Conservation (phyloP, 2,329 filamentous ascomycete species). For the Penicillium capsulatum region DNA sequence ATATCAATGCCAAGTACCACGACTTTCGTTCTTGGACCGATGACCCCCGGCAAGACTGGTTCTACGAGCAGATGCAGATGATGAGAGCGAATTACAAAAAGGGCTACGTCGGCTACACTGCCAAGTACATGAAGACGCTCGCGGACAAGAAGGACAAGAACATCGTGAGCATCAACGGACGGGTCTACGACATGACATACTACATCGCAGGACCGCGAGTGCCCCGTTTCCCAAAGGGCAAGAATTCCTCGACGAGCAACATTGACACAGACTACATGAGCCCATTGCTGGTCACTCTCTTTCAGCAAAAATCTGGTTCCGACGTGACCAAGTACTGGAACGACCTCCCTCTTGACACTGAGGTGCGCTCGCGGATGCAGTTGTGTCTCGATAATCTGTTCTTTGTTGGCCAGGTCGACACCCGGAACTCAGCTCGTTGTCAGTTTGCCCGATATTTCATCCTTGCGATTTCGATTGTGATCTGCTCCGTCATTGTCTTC, state of each 20-base stretch:
- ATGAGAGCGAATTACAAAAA: constrained; percentile 77
- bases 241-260: constrained; percentile 42
- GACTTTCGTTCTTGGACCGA: constrained; percentile 85
- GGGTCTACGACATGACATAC: constrained; percentile 83
- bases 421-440: constrained; percentile 78
- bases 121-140: constrained; percentile 69
- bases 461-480: constrained; percentile 73
- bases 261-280: constrained; percentile 77
- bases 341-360: constrained; percentile 56
- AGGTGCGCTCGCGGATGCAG: constrained; percentile 64
- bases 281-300: constrained; percentile 66
- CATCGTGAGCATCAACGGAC: constrained; percentile 72
- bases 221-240: constrained; percentile 54
- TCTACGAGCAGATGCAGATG: constrained; percentile 77
- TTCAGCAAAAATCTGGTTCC: constrained; percentile 67
- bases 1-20: constrained; percentile 76
- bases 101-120: constrained; percentile 78
- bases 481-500: constrained; percentile 80
- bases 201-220: constrained; percentile 74
- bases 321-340: constrained; percentile 86
- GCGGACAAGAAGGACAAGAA: constrained; percentile 55
- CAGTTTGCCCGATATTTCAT: constrained; percentile 86
- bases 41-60: constrained; percentile 85
- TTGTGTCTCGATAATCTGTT: constrained; percentile 90
- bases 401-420: constrained; percentile 88